phyloP scores from a whole-genome alignment of 352 stramenopile genomes.

The Phytopythium delawarense region DNA sequence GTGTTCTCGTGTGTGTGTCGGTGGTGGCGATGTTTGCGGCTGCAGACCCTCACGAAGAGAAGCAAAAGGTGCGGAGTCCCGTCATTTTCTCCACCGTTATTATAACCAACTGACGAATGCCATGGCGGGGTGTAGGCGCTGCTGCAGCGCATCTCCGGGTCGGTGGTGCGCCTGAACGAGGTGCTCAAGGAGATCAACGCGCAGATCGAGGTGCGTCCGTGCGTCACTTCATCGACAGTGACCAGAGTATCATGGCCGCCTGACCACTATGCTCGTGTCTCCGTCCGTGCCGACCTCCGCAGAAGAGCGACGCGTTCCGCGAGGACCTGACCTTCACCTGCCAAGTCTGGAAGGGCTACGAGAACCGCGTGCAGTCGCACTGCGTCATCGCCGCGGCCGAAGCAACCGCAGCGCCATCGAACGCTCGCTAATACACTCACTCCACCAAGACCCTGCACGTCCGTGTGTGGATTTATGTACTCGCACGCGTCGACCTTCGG shows the following conservation, averaged over 20 bases:
- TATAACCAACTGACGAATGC: background rate
- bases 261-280: no score
- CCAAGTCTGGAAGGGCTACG: constrained; percentile 82
- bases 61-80: constrained; percentile 54
- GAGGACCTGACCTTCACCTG: constrained; percentile 70
- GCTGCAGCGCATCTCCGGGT: constrained; percentile 73
- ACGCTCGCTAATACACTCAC: background rate
- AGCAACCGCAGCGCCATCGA: background rate
- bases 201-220: constrained; percentile 61
- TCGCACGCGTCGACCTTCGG: background rate
- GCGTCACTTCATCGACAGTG: background rate
- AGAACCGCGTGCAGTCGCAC: constrained; percentile 77
- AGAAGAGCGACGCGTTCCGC: constrained; percentile 80
- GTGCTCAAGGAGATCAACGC: constrained; percentile 84
- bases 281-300: background rate
- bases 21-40: background rate
- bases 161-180: constrained; percentile 71
- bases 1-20: background rate
- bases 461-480: background rate
- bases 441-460: background rate
- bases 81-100: background rate
- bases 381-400: constrained; percentile 26
- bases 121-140: constrained; percentile 30
- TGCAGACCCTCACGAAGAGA: constrained; percentile 83
- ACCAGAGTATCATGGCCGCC: no score